phyloP scores from a whole-genome alignment of 306 rosid species.

The Morella rubra region DNA sequence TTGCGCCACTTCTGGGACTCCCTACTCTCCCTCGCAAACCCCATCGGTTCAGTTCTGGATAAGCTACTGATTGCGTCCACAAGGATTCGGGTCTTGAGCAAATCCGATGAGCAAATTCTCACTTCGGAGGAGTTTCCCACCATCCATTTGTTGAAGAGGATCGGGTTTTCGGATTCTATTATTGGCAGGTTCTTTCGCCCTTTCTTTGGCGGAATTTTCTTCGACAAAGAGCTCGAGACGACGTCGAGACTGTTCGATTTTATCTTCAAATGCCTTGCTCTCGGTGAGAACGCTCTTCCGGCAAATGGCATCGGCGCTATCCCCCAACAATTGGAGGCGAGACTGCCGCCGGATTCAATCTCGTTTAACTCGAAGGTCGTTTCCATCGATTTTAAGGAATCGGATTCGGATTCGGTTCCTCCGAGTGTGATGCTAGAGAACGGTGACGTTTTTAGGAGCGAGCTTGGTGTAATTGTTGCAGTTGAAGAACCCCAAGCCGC shows the following conservation, averaged over 20 bases:
- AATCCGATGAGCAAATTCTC: constrained; percentile 55
- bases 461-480: constrained; percentile 73
- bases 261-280: constrained; percentile 86
- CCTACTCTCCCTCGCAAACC: constrained; percentile 55
- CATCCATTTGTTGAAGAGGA: constrained; percentile 42
- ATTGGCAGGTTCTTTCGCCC: constrained; percentile 67
- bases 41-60: constrained; percentile 64
- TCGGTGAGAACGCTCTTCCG: constrained; percentile 86
- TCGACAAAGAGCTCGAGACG: constrained; percentile 61
- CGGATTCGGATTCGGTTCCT: constrained; percentile 5
- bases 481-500: constrained; percentile 65
- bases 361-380: constrained; percentile 49
- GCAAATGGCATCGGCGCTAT: constrained; percentile 74
- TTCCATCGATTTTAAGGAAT: constrained; percentile 38
- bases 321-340: constrained; percentile 63
- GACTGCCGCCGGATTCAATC: constrained; percentile 54
- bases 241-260: constrained; percentile 76
- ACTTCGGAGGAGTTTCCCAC: constrained; percentile 50
- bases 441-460: constrained; percentile 59
- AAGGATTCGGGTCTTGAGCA: constrained; percentile 45
- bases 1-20: constrained; percentile 65
- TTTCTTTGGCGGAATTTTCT: constrained; percentile 83
- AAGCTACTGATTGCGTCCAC: constrained; percentile 64
- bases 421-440: constrained; percentile 53
- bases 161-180: constrained; percentile 72